These are phyloP conservation scores for Acacia melanoxylon DNA, from an alignment of 306 rosid species.

Conservation along the genomic window DNA sequence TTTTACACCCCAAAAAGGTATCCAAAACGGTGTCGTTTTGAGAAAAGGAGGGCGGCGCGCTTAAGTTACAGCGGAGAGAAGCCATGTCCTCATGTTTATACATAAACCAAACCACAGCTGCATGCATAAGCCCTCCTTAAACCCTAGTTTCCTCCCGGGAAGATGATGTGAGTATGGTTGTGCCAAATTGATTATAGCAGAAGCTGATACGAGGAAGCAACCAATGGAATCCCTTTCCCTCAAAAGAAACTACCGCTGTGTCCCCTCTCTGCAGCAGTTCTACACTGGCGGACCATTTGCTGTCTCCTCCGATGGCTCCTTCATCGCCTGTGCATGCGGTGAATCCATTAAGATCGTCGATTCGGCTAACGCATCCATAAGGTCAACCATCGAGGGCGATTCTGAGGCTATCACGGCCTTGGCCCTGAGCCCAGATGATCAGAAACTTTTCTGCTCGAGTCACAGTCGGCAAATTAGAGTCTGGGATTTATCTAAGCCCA, in stretches of 20 bases:
- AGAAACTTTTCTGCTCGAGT: conserved; percentile 67
- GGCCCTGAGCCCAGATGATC: conserved; percentile 67
- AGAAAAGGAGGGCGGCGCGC: too few relatives aligned
- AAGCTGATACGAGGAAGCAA: background rate
- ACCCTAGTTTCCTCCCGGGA: background rate
- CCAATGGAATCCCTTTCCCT: conserved; percentile 48
- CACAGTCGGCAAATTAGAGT: conserved; percentile 85
- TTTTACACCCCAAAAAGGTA: too few relatives aligned
- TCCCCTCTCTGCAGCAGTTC: conserved; percentile 78
- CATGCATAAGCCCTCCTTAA: background rate
- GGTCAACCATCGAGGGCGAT: conserved; percentile 69
- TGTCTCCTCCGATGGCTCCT: conserved; percentile 79
- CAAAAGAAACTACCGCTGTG: conserved; percentile 56
- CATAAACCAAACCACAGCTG: background rate
- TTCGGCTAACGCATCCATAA: conserved; percentile 62
- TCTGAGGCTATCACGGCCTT: conserved; percentile 76
- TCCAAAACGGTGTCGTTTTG: too few relatives aligned
- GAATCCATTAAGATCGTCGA: conserved; percentile 82
- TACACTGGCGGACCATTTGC: conserved; percentile 81
- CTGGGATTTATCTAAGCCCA: conserved; percentile 79
- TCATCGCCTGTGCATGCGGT: conserved; percentile 71
- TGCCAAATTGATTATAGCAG: background rate
- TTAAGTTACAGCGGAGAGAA: too few relatives aligned
- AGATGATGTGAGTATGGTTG: too few relatives aligned
- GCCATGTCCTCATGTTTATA: too few relatives aligned